These are phyloP conservation scores for Talaromyces sp. DNA, from an alignment of 2,329 filamentous ascomycete genomes.

Conservation along the genomic window DNA sequence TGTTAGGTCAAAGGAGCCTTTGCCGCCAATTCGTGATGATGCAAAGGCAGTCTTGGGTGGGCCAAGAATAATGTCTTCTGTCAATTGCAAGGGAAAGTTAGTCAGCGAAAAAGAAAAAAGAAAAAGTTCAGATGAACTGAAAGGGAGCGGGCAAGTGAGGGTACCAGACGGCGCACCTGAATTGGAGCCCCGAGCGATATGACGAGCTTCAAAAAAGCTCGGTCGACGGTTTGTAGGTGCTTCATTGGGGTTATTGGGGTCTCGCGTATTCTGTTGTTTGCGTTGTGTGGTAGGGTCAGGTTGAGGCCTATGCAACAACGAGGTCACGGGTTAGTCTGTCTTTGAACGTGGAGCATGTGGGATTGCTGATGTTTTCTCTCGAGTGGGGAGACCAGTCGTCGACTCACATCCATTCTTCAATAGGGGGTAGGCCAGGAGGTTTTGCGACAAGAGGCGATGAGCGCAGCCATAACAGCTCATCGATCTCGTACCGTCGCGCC, in stretches of 20 bases:
- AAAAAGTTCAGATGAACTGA: background rate
- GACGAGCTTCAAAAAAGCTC: conserved; percentile 47
- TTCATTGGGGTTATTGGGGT: conserved; percentile 39
- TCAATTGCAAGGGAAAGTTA: too few relatives aligned
- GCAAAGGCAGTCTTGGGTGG: conserved; percentile 82
- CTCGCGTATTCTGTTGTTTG: conserved; percentile 40
- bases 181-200: conserved; percentile 52
- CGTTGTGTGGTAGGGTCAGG: conserved; percentile 46
- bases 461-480: conserved; percentile 74
- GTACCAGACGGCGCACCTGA: conserved; percentile 43
- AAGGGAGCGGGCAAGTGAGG: background rate
- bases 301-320: conserved; percentile 36
- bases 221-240: conserved; percentile 38
- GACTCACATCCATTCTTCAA: conserved; percentile 91
- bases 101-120: background rate
- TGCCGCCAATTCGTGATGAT: conserved; percentile 63
- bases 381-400: conserved; percentile 11
- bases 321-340: conserved; percentile 25
- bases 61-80: conserved; percentile 82
- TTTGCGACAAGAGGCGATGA: conserved; percentile 82
- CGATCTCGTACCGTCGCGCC: conserved; percentile 69
- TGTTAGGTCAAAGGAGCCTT: conserved; percentile 48
- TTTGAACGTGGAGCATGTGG: conserved; percentile 10
- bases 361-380: conserved; percentile 3
- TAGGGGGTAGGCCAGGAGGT: conserved; percentile 75